Evolutionary conservation across 1,139 yeast genomes (phyloP).

Genomic region (Yamadazyma taylorii): DNA sequence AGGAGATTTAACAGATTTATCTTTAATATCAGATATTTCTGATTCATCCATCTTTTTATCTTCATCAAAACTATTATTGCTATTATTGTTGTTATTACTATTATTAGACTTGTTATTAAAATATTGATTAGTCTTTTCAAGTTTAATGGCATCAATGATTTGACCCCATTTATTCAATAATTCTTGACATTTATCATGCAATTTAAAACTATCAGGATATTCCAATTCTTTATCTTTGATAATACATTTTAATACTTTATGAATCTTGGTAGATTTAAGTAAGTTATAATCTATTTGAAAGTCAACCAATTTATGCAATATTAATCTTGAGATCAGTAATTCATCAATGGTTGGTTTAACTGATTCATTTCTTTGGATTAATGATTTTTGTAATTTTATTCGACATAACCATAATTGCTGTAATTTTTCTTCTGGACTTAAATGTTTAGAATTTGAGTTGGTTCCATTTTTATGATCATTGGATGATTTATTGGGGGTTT

Average conservation of each 20-base stretch:
- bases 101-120: conserved; percentile 8
- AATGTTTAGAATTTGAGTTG: conserved; percentile 6
- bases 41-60: conserved; percentile 27
- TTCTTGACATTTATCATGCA: conserved; percentile 48
- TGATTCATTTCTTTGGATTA: conserved; percentile 44
- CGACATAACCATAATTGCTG: conserved; percentile 51
- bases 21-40: conserved; percentile 29
- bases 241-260: conserved; percentile 54
- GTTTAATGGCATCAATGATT: conserved; percentile 35
- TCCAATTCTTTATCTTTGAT: conserved; percentile 41
- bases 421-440: conserved; percentile 39
- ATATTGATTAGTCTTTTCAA: conserved; percentile 27
- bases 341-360: conserved; percentile 54
- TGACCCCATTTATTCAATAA: conserved; percentile 46
- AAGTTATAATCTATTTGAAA: conserved; percentile 57
- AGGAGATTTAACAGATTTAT: conserved; percentile 11
- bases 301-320: conserved; percentile 50
- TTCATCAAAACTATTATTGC: conserved; percentile 5
- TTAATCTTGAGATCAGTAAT: conserved; percentile 51
- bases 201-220: conserved; percentile 46
- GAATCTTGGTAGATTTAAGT: conserved; percentile 52
- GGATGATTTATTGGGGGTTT: conserved; percentile 1
- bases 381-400: conserved; percentile 44
- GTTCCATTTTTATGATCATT: conserved; percentile 4
- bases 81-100: conserved; percentile 6